Conservation (phyloP, 2,329 filamentous ascomycete species). For the Fusarium metavorans region DNA sequence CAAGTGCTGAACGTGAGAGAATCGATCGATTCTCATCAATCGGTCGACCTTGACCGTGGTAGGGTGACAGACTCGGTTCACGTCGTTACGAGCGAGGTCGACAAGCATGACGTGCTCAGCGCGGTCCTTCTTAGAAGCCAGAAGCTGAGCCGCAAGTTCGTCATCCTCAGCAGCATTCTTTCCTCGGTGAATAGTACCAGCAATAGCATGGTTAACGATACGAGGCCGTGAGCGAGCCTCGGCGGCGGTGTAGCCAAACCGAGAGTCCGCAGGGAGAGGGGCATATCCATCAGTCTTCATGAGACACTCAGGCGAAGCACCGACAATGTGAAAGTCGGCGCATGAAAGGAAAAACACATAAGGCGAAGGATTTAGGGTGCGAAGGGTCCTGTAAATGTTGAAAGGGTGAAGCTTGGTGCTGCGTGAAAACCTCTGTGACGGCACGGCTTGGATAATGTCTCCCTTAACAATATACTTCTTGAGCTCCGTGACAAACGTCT, state of each 20-base stretch:
- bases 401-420: constrained; percentile 94
- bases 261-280: constrained; percentile 36
- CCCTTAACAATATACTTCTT: constrained; percentile 93
- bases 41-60: constrained; percentile 90
- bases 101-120: constrained; percentile 98
- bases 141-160: constrained; percentile 75
- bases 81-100: constrained; percentile 93
- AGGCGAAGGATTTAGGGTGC: constrained; percentile 96
- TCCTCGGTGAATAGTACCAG: constrained; percentile 92
- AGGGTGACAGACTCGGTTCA: constrained; percentile 95
- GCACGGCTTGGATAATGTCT: constrained; percentile 98
- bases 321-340: constrained; percentile 92
- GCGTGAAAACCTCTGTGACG: constrained; percentile 90
- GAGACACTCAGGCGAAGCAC: constrained; percentile 92
- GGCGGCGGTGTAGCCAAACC: constrained; percentile 42
- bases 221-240: constrained; percentile 75
- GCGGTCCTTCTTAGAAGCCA: constrained; percentile 79
- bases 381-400: constrained; percentile 96
- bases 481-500: constrained; percentile 84
- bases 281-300: constrained; percentile 72
- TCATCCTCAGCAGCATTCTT: constrained; percentile 81
- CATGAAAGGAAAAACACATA: constrained; percentile 98
- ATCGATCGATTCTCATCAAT: constrained; percentile 93
- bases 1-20: constrained; percentile 97
- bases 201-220: constrained; percentile 96